Evolutionary conservation across 2,329 filamentous ascomycete genomes (phyloP).

Genomic region (Aureobasidium leucospermi): DNA sequence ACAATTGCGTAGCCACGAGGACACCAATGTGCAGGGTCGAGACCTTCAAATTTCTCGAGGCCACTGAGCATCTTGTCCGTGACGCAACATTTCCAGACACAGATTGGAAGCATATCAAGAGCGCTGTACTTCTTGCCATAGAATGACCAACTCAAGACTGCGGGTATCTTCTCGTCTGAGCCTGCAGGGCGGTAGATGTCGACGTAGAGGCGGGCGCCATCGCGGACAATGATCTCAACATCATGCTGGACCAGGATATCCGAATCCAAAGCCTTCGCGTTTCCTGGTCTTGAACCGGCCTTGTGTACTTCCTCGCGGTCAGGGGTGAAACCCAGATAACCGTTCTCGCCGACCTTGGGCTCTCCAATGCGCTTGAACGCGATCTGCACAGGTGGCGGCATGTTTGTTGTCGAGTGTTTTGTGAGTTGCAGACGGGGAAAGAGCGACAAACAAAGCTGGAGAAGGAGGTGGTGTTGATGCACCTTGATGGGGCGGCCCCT

Average conservation of each 20-base stretch:
- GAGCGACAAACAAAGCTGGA: background rate
- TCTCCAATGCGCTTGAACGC: slow-evolving; percentile 26
- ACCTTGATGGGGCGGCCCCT: background rate
- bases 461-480: background rate
- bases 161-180: slow-evolving; percentile 12
- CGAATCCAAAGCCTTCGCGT: slow-evolving; percentile 28
- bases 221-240: slow-evolving; percentile 35
- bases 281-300: slow-evolving; percentile 32
- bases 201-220: slow-evolving; percentile 35
- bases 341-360: slow-evolving; percentile 34
- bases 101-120: no score
- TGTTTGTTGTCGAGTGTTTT: background rate
- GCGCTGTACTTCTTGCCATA: no score
- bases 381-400: slow-evolving; percentile 6
- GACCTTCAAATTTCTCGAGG: slow-evolving; percentile 38
- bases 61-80: slow-evolving; percentile 14
- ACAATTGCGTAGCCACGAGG: slow-evolving; percentile 28
- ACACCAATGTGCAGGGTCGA: slow-evolving; percentile 32
- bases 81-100: background rate
- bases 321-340: slow-evolving; percentile 34
- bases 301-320: slow-evolving; percentile 34
- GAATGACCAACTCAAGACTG: no score
- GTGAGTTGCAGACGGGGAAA: background rate
- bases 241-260: slow-evolving; percentile 39
- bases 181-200: slow-evolving; percentile 38